Evolutionary conservation across 2,329 filamentous ascomycete genomes (phyloP).

Genomic region (Fusarium sp.): DNA sequence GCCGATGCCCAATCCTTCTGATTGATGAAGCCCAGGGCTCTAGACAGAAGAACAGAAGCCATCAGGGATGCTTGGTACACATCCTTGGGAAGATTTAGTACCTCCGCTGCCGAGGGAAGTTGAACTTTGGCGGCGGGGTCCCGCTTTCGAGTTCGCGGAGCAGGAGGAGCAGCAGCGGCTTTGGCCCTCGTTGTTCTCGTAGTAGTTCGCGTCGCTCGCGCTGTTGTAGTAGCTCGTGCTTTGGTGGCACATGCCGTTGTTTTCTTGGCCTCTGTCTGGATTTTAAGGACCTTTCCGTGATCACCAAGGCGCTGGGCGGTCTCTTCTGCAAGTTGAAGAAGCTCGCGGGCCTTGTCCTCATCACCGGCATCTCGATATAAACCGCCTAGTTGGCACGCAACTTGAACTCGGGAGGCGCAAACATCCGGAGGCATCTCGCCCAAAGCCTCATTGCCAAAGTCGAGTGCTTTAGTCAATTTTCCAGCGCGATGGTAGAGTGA

Average conservation of each 20-base stretch:
- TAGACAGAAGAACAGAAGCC: conserved; percentile 55
- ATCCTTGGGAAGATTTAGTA: conserved; percentile 49
- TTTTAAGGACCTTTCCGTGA: conserved; percentile 34
- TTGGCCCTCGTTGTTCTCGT: conserved; percentile 47
- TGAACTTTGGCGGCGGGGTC: conserved; percentile 46
- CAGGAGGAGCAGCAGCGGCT: conserved; percentile 27
- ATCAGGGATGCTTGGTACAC: conserved; percentile 57
- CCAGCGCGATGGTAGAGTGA: conserved; percentile 72
- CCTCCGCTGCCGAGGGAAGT: conserved; percentile 32
- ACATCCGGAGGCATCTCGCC: conserved; percentile 63
- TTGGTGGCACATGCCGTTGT: conserved; percentile 32
- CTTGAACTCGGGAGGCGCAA: conserved; percentile 55
- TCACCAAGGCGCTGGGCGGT: conserved; percentile 58
- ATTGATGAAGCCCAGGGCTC: conserved; percentile 63
- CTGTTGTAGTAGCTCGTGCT: conserved; percentile 38
- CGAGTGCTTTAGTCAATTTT: conserved; percentile 70
- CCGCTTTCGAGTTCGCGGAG: conserved; percentile 40
- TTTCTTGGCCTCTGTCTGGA: conserved; percentile 28
- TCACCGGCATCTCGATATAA: conserved; percentile 68
- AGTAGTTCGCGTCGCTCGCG: conserved; percentile 47
- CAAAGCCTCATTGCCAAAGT: conserved; percentile 69
- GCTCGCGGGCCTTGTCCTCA: conserved; percentile 58
- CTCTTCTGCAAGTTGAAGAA: conserved; percentile 66
- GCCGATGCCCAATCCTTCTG: conserved; percentile 73
- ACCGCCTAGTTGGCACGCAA: conserved; percentile 71